Percentiles rank a stretch among this genome's conserved stretches.
phyloP scores from a whole-genome alignment of 192 early-diverging fungal genomes.

The Coemansia sp. region DNA sequence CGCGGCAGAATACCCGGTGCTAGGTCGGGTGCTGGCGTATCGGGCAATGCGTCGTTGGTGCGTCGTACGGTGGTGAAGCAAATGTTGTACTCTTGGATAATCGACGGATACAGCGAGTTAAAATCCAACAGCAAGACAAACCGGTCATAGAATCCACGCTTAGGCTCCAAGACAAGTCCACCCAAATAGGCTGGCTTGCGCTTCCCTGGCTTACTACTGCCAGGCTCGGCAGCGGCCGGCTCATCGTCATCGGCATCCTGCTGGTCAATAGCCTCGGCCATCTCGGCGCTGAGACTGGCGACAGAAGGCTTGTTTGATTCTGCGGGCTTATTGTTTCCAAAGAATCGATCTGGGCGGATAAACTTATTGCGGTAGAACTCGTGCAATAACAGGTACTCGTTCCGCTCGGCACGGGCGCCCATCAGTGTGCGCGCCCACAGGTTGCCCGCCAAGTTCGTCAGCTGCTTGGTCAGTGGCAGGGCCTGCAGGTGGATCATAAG shows the following conservation, averaged over 20 bases:
- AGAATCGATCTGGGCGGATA: conserved; percentile 86
- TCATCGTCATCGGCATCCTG: conserved; percentile 22
- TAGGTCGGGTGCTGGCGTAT: conserved; percentile 69
- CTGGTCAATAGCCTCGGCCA: conserved; percentile 36
- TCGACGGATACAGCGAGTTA: conserved; percentile 99
- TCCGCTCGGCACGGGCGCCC: conserved; percentile 90
- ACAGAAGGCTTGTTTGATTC: not conserved
- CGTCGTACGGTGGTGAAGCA: conserved; percentile 96
- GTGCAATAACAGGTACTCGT: conserved; percentile 93
- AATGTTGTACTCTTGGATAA: conserved; percentile 99
- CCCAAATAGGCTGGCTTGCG: conserved; percentile 92
- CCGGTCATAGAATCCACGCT: conserved; percentile 95
- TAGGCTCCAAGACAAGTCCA: conserved; percentile 96
- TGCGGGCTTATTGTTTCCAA: conserved; percentile 5
- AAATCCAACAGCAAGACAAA: conserved; percentile 96
- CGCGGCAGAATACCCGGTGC: conserved; percentile 83
- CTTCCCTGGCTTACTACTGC: conserved; percentile 49
- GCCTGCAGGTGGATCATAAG: conserved; percentile 92
- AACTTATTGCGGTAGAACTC: conserved; percentile 93
- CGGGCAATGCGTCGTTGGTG: conserved; percentile 67
- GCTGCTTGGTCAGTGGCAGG: conserved; percentile 87
- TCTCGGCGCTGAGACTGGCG: conserved; percentile 33
- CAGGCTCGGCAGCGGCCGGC: conserved; percentile 19
- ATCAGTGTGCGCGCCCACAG: conserved; percentile 89
- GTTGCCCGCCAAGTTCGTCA: conserved; percentile 94